phyloP scores from a whole-genome alignment of 805 yeast species.

The Saccharomyces paradoxus region DNA sequence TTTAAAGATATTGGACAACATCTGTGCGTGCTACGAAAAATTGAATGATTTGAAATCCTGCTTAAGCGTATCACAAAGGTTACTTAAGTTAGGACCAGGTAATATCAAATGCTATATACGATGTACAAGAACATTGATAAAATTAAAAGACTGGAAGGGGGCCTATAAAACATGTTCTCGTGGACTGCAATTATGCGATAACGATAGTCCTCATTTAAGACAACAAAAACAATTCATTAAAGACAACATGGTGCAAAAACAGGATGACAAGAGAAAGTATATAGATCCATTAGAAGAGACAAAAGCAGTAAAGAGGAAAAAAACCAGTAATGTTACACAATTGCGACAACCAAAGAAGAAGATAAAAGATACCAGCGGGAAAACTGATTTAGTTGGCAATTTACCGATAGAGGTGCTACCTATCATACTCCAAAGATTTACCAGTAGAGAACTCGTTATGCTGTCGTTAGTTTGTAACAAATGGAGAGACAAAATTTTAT shows the following conservation, averaged over 20 bases:
- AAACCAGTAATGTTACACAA: background rate
- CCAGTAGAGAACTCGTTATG: slow-evolving; percentile 14
- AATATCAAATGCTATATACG: slow-evolving; percentile 24
- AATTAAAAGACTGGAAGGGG: slow-evolving; percentile 10
- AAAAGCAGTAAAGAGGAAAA: background rate
- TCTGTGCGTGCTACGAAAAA: slow-evolving; percentile 25
- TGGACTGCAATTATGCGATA: background rate
- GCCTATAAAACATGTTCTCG: slow-evolving; percentile 15
- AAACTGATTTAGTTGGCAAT: slow-evolving; percentile 12
- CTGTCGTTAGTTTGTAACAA: slow-evolving; percentile 14
- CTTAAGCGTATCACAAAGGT: slow-evolving; percentile 13
- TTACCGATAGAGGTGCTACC: slow-evolving; percentile 26
- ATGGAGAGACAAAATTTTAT: slow-evolving; percentile 17
- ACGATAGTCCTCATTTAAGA: slow-evolving; percentile 6
- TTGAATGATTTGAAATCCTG: slow-evolving; percentile 19
- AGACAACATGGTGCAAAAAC: slow-evolving; percentile 2
- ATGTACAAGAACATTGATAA: slow-evolving; percentile 21
- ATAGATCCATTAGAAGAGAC: slow-evolving; percentile 20
- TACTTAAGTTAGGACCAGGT: slow-evolving; percentile 21
- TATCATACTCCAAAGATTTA: slow-evolving; percentile 12
- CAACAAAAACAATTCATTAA: slow-evolving; percentile 12
- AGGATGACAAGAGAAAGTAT: slow-evolving; percentile 4
- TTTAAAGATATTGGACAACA: slow-evolving; percentile 20
- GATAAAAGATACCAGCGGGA: no score
- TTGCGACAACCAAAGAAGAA: background rate